Evolutionary conservation across 768 basidiomycete genomes (phyloP).

Genomic region (Tricholoma flavovirens): DNA sequence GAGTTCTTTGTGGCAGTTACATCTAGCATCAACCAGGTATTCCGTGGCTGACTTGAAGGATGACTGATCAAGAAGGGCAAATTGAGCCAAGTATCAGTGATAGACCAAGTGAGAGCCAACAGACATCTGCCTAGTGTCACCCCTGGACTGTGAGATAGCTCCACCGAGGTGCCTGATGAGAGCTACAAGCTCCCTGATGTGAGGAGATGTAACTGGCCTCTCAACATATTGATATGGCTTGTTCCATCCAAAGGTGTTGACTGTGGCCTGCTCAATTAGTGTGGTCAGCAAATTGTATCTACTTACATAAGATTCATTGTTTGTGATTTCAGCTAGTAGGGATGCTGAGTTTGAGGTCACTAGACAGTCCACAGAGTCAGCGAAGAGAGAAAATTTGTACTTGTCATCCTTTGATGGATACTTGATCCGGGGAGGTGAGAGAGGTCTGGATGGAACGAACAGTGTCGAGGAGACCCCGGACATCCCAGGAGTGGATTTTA

Average conservation of each 20-base stretch:
- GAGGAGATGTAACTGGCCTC: not conserved
- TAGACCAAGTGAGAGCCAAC: not conserved
- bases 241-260: not conserved
- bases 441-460: not conserved
- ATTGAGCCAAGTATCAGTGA: not conserved
- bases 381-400: not conserved
- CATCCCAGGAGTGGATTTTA: not conserved
- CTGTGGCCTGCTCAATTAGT: not conserved
- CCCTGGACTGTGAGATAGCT: not conserved
- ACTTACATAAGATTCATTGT: not conserved
- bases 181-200: not conserved
- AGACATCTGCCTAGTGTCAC: not conserved
- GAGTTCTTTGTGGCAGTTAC: not conserved
- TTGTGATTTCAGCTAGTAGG: not conserved
- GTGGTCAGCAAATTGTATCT: not conserved
- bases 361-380: not conserved
- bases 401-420: constrained; percentile 2
- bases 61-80: not conserved
- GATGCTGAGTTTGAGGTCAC: not conserved
- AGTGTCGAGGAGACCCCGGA: not conserved
- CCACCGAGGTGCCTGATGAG: not conserved
- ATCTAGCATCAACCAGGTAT: not conserved
- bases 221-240: not conserved
- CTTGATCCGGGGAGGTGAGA: constrained; percentile 1
- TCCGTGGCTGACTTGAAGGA: not conserved